Percentiles rank a stretch among this genome's conserved stretches.
These are phyloP conservation scores for Ophiostoma populinum DNA, from an alignment of 2,329 filamentous ascomycete genomes.

Conservation along the genomic window DNA sequence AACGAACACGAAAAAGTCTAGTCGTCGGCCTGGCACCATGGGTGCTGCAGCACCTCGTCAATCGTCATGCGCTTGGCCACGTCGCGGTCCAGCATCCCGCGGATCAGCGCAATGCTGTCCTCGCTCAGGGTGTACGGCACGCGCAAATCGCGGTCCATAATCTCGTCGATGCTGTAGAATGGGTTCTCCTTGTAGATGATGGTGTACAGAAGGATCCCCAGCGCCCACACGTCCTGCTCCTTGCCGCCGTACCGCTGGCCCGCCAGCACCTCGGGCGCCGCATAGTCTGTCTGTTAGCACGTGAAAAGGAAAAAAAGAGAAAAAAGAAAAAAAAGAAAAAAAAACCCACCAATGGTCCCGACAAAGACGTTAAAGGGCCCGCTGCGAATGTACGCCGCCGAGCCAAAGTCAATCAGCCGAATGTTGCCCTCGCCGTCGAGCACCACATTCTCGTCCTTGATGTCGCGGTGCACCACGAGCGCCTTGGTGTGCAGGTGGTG, in stretches of 20 bases:
- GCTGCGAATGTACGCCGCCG: conserved; percentile 94
- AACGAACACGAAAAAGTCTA: no score
- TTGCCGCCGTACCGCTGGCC: conserved; percentile 86
- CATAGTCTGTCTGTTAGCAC: conserved; percentile 55
- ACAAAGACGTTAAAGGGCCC: conserved; percentile 98
- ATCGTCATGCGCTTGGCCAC: conserved; percentile 74
- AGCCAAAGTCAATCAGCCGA: conserved; percentile 96
- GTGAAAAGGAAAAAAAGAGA: not conserved
- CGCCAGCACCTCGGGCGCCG: conserved; percentile 90
- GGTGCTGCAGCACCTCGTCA: conserved; percentile 69
- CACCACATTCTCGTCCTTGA: conserved; percentile 97
- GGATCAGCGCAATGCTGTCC: conserved; percentile 80
- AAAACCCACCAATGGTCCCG: conserved; percentile 81
- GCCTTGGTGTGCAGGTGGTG: conserved; percentile 85
- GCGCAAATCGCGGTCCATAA: conserved; percentile 89
- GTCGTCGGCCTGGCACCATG: conserved; percentile 46
- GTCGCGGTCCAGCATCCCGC: conserved; percentile 82
- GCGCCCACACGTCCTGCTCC: conserved; percentile 95
- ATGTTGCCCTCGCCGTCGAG: conserved; percentile 89
- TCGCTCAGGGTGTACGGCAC: conserved; percentile 82
- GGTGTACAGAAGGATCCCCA: conserved; percentile 92
- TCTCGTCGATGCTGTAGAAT: conserved; percentile 97
- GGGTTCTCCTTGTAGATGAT: conserved; percentile 99
- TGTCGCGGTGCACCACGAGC: conserved; percentile 86
- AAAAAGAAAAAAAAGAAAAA: not conserved